Base-by-base conservation (phyloP, 1,139 yeast species). In the Eremothecium gossypii region DNA sequence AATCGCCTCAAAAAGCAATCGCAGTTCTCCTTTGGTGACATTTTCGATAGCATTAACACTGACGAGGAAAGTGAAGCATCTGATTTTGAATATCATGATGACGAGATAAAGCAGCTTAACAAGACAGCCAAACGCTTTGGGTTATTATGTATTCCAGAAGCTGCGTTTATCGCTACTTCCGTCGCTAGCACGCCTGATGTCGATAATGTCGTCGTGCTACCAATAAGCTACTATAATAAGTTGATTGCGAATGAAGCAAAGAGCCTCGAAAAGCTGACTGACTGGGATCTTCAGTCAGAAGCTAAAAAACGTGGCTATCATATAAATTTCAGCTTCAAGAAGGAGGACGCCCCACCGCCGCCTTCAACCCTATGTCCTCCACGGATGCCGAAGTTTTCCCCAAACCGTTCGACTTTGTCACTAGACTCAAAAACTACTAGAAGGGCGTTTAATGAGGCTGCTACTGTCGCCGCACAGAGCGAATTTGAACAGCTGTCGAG, bases 131-230 rank as follows among this genome's bases (percentile, higher is more conserved):
- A 63, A 36, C 56, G 64, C 28, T 56, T 68, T 45, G 79, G 79
- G 4, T 55, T 71, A 43, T 57, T 82, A 49, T 67, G 76, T 40
- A 68, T 80, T 37, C 83, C 87, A 3, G 68, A 66, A 38, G 56
- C 69, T 12, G 67, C 79, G 3, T 79, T 74, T 51, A 64, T 81
- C 46, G 76, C 83, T 2, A 79, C 57, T 3, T 43, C 54, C 2
- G 70, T 73, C 28, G 71, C 75, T 8, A 70, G 74, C 52, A 62
- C 61, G 7, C 77, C 83, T 1, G 83, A 78, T 46, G 61, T 69
- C n/a, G 63, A 66, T 9, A 74, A 75, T 49, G 79, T 79, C 30
- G 79, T 78, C 43, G 77, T 79, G 7, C 57, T 82, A 31, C 87
- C 89, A 10, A 66, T 73, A 7, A 70, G 77, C 3, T 81, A 80